Evolutionary conservation across 2,329 filamentous ascomycete genomes (phyloP).

Genomic region (Clathrospora elynae): DNA sequence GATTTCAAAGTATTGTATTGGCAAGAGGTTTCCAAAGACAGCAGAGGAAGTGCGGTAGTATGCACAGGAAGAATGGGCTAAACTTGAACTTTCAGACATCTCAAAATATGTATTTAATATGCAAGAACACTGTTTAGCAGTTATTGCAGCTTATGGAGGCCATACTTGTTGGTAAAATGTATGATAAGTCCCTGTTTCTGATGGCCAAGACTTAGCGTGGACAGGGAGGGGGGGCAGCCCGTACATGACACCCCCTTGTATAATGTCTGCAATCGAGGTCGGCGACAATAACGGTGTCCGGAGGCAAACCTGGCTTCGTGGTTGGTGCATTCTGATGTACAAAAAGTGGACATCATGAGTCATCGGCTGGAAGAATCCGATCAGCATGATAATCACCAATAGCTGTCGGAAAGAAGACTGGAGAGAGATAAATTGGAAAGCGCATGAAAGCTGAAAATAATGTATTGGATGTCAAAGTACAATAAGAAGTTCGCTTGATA

Average conservation of each 20-base stretch:
- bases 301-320: background rate
- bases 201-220: too few species aligned
- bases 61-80: background rate
- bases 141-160: background rate
- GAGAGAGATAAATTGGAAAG: background rate
- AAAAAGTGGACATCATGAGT: slow-evolving; percentile 3
- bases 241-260: too few species aligned
- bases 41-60: background rate
- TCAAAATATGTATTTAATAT: background rate
- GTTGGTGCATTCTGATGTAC: background rate
- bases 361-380: slow-evolving; percentile 8
- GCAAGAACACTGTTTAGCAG: background rate
- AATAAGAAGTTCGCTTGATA: slow-evolving; percentile 3
- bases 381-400: slow-evolving; percentile 10
- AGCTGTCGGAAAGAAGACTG: slow-evolving; percentile 12
- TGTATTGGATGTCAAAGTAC: slow-evolving; percentile 16
- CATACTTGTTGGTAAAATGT: background rate
- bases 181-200: too few species aligned
- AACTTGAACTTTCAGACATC: background rate
- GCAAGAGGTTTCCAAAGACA: background rate
- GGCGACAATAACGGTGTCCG: background rate
- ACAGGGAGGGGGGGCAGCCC: too few species aligned
- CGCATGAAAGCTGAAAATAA: slow-evolving; percentile 1
- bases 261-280: too few species aligned
- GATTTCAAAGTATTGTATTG: background rate